phyloP scores from a whole-genome alignment of 2,329 filamentous ascomycete species.

The Fusarium setosum region DNA sequence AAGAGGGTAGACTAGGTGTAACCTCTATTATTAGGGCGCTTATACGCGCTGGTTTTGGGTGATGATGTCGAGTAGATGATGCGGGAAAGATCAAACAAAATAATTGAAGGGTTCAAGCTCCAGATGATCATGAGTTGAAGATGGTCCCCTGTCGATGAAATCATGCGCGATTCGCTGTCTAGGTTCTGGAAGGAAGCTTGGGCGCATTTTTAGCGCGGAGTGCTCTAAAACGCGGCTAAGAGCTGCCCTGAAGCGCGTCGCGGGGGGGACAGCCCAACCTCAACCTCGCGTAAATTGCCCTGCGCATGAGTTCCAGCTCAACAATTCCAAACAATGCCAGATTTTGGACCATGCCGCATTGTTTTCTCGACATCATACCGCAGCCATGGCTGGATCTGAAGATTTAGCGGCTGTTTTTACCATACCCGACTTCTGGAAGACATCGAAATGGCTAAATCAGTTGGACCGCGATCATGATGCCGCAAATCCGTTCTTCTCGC shows the following conservation, averaged over 20 bases:
- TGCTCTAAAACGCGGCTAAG: conserved; percentile 21
- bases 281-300: conserved; percentile 29
- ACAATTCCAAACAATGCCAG: conserved; percentile 1
- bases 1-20: not conserved
- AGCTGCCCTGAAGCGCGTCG: conserved; percentile 32
- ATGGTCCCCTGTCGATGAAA: conserved; percentile 19
- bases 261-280: conserved; percentile 13
- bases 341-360: conserved; percentile 21
- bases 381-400: conserved; percentile 51
- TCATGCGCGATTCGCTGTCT: conserved; percentile 8
- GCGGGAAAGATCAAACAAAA: conserved; percentile 3
- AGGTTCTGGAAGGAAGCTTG: not conserved
- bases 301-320: conserved; percentile 5
- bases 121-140: conserved; percentile 4
- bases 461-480: conserved; percentile 26
- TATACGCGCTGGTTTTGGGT: not conserved
- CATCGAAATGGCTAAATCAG: conserved; percentile 61
- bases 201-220: conserved; percentile 18
- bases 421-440: conserved; percentile 70
- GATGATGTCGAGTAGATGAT: not conserved
- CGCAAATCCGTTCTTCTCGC: conserved; percentile 56
- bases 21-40: not conserved
- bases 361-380: not conserved
- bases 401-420: conserved; percentile 69
- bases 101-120: conserved; percentile 13